A percentile compares a stretch with the other conserved stretches of the same genome.
Conservation (phyloP, 2,329 filamentous ascomycete genomes). For the Esteya vermicola region DNA sequence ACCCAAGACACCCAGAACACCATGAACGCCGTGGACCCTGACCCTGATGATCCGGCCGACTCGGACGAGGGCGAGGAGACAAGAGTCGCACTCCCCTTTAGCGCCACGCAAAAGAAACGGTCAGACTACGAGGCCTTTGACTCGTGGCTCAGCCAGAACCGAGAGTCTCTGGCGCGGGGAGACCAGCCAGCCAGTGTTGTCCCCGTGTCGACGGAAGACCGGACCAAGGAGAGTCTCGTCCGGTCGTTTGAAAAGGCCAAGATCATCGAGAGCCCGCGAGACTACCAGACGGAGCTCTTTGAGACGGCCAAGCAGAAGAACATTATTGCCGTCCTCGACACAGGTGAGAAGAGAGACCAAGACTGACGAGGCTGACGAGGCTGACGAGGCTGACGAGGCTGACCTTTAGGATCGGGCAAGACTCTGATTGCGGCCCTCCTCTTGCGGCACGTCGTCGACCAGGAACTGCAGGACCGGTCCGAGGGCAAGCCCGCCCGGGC, state of each 20-base stretch:
- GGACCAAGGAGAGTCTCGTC: conserved; percentile 19
- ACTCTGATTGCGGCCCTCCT: conserved; percentile 89
- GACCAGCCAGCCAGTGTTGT: conserved; percentile 15
- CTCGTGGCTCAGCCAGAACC: conserved; percentile 23
- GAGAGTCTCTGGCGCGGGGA: conserved; percentile 16
- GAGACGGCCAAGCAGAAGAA: conserved; percentile 75
- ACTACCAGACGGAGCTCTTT: conserved; percentile 88
- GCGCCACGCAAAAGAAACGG: conserved; percentile 31
- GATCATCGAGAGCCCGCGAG: conserved; percentile 65
- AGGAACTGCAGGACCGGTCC: conserved; percentile 59
- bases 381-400: no score
- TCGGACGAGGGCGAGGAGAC: background rate
- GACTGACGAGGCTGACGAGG: no score
- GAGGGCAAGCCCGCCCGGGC: conserved; percentile 46
- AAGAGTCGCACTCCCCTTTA: no score
- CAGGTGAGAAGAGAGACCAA: no score
- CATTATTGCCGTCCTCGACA: conserved; percentile 84
- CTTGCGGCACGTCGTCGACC: conserved; percentile 58
- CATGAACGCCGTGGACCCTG: no score
- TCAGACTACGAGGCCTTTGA: conserved; percentile 36
- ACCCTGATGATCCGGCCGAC: no score
- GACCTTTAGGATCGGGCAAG: conserved; percentile 67
- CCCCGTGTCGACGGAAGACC: conserved; percentile 10
- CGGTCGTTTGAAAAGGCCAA: conserved; percentile 22
- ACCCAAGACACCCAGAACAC: no score